phyloP scores from a whole-genome alignment of 495 filamentous ascomycete species.

The Aspergillus olivimuriae region DNA sequence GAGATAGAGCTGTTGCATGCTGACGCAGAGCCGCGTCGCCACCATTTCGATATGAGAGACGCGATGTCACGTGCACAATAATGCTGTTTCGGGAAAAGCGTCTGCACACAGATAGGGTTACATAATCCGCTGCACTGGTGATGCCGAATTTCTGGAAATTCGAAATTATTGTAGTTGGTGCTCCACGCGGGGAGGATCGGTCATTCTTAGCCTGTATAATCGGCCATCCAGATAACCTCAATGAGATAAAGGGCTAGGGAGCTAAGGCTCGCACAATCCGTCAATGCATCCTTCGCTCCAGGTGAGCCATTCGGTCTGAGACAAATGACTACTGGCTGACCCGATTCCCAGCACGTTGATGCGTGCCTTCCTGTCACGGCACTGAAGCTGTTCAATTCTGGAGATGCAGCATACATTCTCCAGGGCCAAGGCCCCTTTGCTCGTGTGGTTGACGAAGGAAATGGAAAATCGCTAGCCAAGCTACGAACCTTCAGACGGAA shows the following conservation, averaged over 20 bases:
- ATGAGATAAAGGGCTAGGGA: no score
- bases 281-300: conserved; percentile 32
- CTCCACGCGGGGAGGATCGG: conserved; percentile 12
- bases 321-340: conserved; percentile 10
- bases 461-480: conserved; percentile 24
- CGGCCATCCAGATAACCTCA: conserved; percentile 4
- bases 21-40: conserved; percentile 8
- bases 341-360: conserved; percentile 35
- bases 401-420: conserved; percentile 22
- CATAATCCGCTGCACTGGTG: conserved; percentile 14
- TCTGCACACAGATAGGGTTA: conserved; percentile 8
- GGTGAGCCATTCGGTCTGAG: conserved; percentile 18
- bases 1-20: no score
- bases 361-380: conserved; percentile 41
- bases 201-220: conserved; percentile 4
- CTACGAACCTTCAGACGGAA: conserved; percentile 33
- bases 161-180: conserved; percentile 9
- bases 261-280: conserved; percentile 6
- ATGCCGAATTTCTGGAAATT: conserved; percentile 16
- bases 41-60: conserved; percentile 11
- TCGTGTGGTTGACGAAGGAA: conserved; percentile 31
- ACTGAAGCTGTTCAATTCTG: conserved; percentile 26
- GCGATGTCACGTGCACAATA: conserved; percentile 26
- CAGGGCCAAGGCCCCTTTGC: conserved; percentile 37
- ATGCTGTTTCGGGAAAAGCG: conserved; percentile 16